Evolutionary conservation across 495 filamentous ascomycete species (phyloP).

Genomic region (Neurospora sp.): DNA sequence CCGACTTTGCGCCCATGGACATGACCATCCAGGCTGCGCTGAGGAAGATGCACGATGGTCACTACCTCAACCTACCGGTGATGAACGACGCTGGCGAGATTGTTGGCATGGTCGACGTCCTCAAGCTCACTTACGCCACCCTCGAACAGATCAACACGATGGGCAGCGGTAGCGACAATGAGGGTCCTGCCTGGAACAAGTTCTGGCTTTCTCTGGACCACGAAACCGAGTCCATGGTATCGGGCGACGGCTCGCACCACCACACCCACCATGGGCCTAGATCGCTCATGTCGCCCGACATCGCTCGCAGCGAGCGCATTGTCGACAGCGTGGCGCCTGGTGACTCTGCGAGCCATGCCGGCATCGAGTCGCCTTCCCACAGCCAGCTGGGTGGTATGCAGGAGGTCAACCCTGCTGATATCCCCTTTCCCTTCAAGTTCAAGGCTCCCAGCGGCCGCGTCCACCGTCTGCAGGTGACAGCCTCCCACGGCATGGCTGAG

Average conservation of each 20-base stretch:
- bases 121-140: slow-evolving; percentile 96
- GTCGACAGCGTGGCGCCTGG: slow-evolving; percentile 75
- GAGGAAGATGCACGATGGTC: slow-evolving; percentile 98
- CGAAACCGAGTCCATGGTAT: slow-evolving; percentile 93
- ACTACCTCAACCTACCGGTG: slow-evolving; percentile 94
- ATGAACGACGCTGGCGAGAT: slow-evolving; percentile 98
- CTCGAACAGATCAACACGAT: slow-evolving; percentile 79
- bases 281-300: slow-evolving; percentile 67
- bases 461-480: slow-evolving; percentile 78
- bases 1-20: slow-evolving; percentile 95
- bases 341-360: slow-evolving; percentile 90
- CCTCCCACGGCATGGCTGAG: slow-evolving; percentile 69
- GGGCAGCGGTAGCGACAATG: slow-evolving; percentile 61
- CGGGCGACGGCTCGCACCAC: slow-evolving; percentile 61
- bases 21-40: slow-evolving; percentile 98
- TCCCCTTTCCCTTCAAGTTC: slow-evolving; percentile 97
- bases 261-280: slow-evolving; percentile 36
- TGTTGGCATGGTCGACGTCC: slow-evolving; percentile 97
- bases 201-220: slow-evolving; percentile 97
- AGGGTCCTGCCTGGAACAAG: slow-evolving; percentile 98
- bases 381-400: slow-evolving; percentile 37
- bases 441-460: slow-evolving; percentile 95
- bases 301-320: slow-evolving; percentile 42
- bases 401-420: slow-evolving; percentile 48
- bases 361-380: slow-evolving; percentile 64